phyloP scores from a whole-genome alignment of 495 filamentous ascomycete genomes.

The Penicillium ucsense region DNA sequence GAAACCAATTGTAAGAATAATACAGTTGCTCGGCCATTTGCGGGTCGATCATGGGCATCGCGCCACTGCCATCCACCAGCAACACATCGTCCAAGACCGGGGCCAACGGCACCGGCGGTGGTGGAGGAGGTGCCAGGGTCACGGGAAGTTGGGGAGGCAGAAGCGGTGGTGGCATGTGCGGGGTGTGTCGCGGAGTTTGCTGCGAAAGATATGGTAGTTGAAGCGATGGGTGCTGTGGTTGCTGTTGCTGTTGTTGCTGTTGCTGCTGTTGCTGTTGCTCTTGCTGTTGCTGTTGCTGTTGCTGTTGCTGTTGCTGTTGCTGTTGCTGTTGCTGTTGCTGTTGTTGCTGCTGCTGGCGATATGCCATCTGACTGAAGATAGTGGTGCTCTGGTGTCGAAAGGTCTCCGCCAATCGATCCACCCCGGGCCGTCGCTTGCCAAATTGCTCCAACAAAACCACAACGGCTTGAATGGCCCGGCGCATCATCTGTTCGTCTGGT shows the following conservation, averaged over 20 bases:
- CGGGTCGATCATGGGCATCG: slow-evolving; percentile 29
- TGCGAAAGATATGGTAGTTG: slow-evolving; percentile 11
- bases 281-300: slow-evolving; percentile 11
- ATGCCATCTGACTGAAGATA: slow-evolving; percentile 38
- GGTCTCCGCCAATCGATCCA: slow-evolving; percentile 36
- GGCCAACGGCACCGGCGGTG: slow-evolving; percentile 31
- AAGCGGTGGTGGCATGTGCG: slow-evolving; percentile 2
- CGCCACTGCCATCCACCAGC: slow-evolving; percentile 27
- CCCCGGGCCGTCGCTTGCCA: slow-evolving; percentile 37
- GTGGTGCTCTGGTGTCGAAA: slow-evolving; percentile 37
- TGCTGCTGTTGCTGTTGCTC: background rate
- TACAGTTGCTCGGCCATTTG: slow-evolving; percentile 34
- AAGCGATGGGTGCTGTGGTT: slow-evolving; percentile 3
- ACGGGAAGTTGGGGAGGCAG: slow-evolving; percentile 15
- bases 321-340: slow-evolving; percentile 17
- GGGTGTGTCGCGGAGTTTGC: background rate
- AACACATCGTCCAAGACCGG: slow-evolving; percentile 35
- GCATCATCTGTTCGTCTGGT: slow-evolving; percentile 38
- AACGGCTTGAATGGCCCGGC: slow-evolving; percentile 35
- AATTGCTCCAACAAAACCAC: slow-evolving; percentile 42
- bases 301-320: slow-evolving; percentile 9
- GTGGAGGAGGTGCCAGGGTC: slow-evolving; percentile 15
- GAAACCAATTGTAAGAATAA: slow-evolving; percentile 38
- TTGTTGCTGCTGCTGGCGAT: slow-evolving; percentile 24
- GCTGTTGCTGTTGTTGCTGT: no score